These are phyloP conservation scores for Ustilago esculenta DNA, from an alignment of 1,284 basidiomycete genomes.

Conservation along the genomic window DNA sequence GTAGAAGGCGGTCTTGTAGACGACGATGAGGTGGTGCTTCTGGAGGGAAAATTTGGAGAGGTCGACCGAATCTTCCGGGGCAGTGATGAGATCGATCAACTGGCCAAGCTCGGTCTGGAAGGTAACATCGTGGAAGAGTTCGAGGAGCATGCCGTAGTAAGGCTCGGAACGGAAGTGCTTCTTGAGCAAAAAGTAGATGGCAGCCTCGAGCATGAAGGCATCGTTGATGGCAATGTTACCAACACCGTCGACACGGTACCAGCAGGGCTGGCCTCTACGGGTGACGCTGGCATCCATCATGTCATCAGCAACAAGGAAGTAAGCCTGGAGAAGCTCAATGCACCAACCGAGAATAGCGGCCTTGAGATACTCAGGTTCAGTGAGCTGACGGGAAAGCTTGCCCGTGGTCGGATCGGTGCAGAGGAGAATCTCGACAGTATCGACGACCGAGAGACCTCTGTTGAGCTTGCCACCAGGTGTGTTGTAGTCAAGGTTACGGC, in stretches of 20 bases:
- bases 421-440: constrained; percentile 85
- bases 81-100: constrained; percentile 92
- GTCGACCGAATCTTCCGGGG: constrained; percentile 88
- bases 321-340: constrained; percentile 97
- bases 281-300: constrained; percentile 97
- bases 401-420: constrained; percentile 72
- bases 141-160: constrained; percentile 88
- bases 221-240: constrained; percentile 95
- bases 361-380: constrained; percentile 79
- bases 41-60: constrained; percentile 82
- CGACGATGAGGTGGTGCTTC: constrained; percentile 92
- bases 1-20: constrained; percentile 98
- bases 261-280: constrained; percentile 96
- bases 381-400: constrained; percentile 68
- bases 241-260: constrained; percentile 76
- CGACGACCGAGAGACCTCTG: constrained; percentile 91
- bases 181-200: constrained; percentile 91
- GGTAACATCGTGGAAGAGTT: constrained; percentile 89
- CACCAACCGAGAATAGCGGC: constrained; percentile 95
- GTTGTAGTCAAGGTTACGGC: constrained; percentile 81
- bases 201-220: constrained; percentile 92
- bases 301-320: constrained; percentile 96
- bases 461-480: constrained; percentile 96
- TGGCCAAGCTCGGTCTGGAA: constrained; percentile 97
- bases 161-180: constrained; percentile 82